Percentiles rank a stretch among this genome's conserved stretches.
Evolutionary conservation across 768 basidiomycete species (phyloP).

Genomic region (Xerocomellus intermedius): DNA sequence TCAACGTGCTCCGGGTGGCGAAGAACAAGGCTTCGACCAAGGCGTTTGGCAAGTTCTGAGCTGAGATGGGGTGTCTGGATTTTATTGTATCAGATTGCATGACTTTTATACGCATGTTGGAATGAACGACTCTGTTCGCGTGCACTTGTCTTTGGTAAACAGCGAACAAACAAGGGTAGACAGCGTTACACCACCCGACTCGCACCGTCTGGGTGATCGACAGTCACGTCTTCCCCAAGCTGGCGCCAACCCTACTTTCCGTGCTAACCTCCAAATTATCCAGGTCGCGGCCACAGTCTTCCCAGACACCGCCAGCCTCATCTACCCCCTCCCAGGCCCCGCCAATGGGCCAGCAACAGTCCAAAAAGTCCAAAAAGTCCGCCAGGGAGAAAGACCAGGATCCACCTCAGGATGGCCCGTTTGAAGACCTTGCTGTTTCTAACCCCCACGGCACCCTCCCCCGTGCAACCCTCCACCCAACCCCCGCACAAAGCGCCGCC

Average conservation of each 20-base stretch:
- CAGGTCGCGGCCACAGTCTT: slow-evolving; percentile 71
- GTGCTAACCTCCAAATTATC: slow-evolving; percentile 68
- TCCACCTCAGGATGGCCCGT: slow-evolving; percentile 38
- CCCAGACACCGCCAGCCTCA: slow-evolving; percentile 63
- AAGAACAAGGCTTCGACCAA: slow-evolving; percentile 91
- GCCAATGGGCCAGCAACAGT: slow-evolving; percentile 81
- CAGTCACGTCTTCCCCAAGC: slow-evolving; percentile 43
- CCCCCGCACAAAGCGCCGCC: slow-evolving; percentile 41
- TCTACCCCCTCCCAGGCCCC: slow-evolving; percentile 38
- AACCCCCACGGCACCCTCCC: slow-evolving; percentile 43
- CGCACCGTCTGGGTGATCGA: slow-evolving; percentile 28
- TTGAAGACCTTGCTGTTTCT: slow-evolving; percentile 39
- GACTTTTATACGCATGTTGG: slow-evolving; percentile 24
- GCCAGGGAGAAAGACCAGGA: slow-evolving; percentile 70
- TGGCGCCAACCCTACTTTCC: slow-evolving; percentile 82
- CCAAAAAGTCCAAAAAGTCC: slow-evolving; percentile 75
- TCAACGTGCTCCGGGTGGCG: slow-evolving; percentile 96
- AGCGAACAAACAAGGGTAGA: slow-evolving; percentile 35
- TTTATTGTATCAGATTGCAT: slow-evolving; percentile 18
- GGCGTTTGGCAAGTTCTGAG: slow-evolving; percentile 92
- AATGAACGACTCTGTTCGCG: not conserved
- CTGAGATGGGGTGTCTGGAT: not conserved
- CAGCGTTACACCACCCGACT: slow-evolving; percentile 24
- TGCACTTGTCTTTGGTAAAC: slow-evolving; percentile 19
- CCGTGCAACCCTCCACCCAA: slow-evolving; percentile 41